Conservation (phyloP, 306 rosid species). For the Dalbergia cultrata region DNA sequence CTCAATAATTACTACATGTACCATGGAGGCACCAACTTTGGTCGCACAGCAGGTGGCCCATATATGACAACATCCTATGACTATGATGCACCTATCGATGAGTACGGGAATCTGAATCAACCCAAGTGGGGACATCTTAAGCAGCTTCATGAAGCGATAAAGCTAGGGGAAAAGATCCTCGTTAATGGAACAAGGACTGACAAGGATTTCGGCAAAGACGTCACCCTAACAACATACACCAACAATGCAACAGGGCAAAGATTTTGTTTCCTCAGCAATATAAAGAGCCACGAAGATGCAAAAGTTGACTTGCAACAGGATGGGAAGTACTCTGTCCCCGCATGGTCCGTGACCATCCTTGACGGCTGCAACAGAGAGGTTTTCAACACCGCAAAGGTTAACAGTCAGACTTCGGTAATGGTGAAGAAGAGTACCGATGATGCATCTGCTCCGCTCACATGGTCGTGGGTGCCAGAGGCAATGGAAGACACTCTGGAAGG, state of each 20-base stretch:
- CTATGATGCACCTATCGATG: slow-evolving; percentile 53
- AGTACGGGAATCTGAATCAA: slow-evolving; percentile 50
- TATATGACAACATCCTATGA: slow-evolving; percentile 2
- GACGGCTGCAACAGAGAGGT: slow-evolving; percentile 39
- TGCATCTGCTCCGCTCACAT: neutral
- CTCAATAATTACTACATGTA: neutral
- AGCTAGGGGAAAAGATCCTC: neutral
- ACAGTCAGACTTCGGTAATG: slow-evolving; percentile 6
- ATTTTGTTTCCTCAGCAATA: slow-evolving; percentile 17
- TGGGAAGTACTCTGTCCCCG: slow-evolving; percentile 36
- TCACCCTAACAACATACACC: neutral
- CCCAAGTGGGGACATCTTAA: slow-evolving; percentile 59
- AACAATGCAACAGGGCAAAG: neutral
- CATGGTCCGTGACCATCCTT: slow-evolving; percentile 44
- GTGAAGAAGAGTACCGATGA: slow-evolving; percentile 11
- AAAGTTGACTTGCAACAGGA: neutral
- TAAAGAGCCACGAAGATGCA: neutral
- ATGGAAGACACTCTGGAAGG: slow-evolving; percentile 18
- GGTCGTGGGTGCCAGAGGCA: slow-evolving; percentile 29
- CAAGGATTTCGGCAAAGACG: neutral
- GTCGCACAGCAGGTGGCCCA: slow-evolving; percentile 20
- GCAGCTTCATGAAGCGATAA: slow-evolving; percentile 37
- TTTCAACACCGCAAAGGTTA: slow-evolving; percentile 47
- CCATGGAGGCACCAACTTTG: neutral
- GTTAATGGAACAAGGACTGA: neutral